phyloP scores from a whole-genome alignment of 345 rosid genomes.

The Hirschfeldia incana region DNA sequence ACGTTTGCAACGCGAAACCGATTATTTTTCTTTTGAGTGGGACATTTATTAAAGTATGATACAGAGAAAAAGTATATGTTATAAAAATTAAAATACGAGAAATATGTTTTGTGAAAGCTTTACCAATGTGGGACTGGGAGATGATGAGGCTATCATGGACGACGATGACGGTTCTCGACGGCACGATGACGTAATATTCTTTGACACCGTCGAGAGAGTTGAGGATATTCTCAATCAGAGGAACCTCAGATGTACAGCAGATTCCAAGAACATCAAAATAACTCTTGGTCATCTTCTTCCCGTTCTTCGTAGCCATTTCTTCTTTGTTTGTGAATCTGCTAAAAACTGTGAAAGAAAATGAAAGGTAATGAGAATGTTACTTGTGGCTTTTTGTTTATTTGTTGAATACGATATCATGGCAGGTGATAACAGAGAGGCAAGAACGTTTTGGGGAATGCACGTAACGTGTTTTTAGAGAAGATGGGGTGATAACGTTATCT shows the following conservation, averaged over 20 bases:
- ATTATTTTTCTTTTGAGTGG: too few relatives aligned
- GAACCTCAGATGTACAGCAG: slow-evolving; percentile 88
- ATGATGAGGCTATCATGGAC: slow-evolving; percentile 68
- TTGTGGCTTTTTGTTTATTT: neutral
- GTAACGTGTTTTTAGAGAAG: slow-evolving; percentile 20
- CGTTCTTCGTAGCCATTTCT: slow-evolving; percentile 17
- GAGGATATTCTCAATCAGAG: slow-evolving; percentile 16
- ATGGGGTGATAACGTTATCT: slow-evolving; percentile 4
- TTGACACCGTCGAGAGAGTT: too few relatives aligned
- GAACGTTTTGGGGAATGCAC: slow-evolving; percentile 3
- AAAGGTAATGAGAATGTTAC: neutral
- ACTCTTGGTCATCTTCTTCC: slow-evolving; percentile 54
- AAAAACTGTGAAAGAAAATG: neutral
- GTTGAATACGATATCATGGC: neutral
- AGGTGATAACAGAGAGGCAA: neutral
- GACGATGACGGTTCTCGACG: slow-evolving; percentile 51
- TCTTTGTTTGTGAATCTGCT: neutral
- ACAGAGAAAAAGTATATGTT: neutral
- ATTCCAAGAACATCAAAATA: slow-evolving; percentile 86
- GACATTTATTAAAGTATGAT: neutral
- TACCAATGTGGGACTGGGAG: slow-evolving; percentile 83
- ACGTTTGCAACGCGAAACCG: neutral
- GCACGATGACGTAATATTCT: too few relatives aligned
- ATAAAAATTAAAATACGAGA: neutral
- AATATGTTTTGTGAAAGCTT: neutral